phyloP scores from a whole-genome alignment of 805 yeast species.

The Komagataella phaffii region DNA sequence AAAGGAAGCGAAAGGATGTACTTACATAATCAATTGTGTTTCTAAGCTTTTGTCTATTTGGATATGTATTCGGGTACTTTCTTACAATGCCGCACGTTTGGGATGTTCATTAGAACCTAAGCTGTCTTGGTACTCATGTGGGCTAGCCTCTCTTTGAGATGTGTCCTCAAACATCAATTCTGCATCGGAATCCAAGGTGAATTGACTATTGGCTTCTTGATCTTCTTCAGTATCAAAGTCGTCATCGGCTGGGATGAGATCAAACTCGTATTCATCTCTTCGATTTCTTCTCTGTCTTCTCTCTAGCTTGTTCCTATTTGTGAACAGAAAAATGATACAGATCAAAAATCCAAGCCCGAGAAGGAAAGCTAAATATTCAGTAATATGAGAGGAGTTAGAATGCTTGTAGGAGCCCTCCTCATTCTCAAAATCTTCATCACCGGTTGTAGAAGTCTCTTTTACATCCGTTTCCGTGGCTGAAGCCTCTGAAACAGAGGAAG shows the following conservation, averaged over 20 bases:
- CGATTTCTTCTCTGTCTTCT: slow-evolving; percentile 31
- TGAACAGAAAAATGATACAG: slow-evolving; percentile 28
- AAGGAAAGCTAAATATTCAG: slow-evolving; percentile 48
- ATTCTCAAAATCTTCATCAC: slow-evolving; percentile 4
- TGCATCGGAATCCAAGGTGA: background rate
- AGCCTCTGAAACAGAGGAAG: slow-evolving; percentile 3
- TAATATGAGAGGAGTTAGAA: slow-evolving; percentile 26
- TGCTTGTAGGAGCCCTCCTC: slow-evolving; percentile 18
- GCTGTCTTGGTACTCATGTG: background rate
- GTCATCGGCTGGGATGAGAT: slow-evolving; percentile 59
- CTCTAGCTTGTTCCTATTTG: slow-evolving; percentile 22
- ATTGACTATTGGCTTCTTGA: slow-evolving; percentile 2
- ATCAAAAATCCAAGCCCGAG: slow-evolving; percentile 44
- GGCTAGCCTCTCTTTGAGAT: background rate
- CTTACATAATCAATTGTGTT: background rate
- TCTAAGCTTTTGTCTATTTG: background rate
- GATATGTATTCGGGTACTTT: background rate
- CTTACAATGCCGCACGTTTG: background rate
- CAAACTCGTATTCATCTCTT: slow-evolving; percentile 66
- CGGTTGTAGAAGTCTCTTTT: slow-evolving; percentile 8
- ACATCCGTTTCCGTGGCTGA: slow-evolving; percentile 7
- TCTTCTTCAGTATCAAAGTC: slow-evolving; percentile 15
- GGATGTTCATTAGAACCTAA: background rate
- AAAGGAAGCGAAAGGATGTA: background rate
- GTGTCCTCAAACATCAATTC: background rate